Evolutionary conservation across 345 rosid species (phyloP).

Genomic region (Melaleuca alternifolia): DNA sequence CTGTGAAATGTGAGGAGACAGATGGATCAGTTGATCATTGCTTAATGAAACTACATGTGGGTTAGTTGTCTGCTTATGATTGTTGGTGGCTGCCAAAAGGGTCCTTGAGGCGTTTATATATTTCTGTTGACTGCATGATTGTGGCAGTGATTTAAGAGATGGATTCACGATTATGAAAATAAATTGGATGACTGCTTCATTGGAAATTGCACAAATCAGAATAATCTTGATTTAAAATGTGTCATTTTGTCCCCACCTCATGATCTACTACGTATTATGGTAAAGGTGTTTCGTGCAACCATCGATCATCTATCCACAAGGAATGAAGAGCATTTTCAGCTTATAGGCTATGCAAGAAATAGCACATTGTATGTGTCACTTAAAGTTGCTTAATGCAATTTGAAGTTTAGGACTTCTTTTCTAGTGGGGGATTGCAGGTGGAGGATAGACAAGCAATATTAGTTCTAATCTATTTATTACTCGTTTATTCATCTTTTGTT

Average conservation of each 20-base stretch:
- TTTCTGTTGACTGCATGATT: neutral
- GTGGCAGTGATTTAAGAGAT: neutral
- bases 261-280: neutral
- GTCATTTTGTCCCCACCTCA: neutral
- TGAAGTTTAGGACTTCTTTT: neutral
- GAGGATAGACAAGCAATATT: neutral
- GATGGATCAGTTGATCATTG: neutral
- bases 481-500: neutral
- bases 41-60: neutral
- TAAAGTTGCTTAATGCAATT: neutral
- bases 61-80: neutral
- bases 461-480: neutral
- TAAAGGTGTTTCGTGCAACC: neutral
- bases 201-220: neutral
- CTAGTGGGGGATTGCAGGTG: neutral
- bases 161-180: neutral
- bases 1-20: neutral
- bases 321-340: neutral
- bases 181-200: neutral
- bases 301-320: neutral
- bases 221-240: neutral
- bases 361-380: neutral
- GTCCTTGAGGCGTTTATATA: neutral
- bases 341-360: neutral
- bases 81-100: neutral